Percentiles rank a stretch among this genome's conserved stretches.
Evolutionary conservation across 371 early-diverging fungal genomes (phyloP).

Genomic region (Batkoa obscura): DNA sequence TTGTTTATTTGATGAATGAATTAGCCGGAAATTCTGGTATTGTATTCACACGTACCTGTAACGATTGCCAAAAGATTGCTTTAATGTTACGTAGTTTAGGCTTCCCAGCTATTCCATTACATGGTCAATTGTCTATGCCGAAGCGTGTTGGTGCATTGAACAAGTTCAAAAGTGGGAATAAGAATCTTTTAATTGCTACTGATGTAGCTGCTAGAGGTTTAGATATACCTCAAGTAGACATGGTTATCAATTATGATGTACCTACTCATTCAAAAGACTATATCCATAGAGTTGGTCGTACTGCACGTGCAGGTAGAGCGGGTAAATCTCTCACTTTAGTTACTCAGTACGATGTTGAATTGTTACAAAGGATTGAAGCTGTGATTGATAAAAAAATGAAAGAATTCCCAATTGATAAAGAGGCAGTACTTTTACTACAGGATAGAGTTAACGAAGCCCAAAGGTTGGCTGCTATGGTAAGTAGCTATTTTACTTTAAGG

Average conservation of each 20-base stretch:
- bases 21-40: constrained; percentile 78
- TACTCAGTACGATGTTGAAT: constrained; percentile 92
- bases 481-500: not conserved
- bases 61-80: constrained; percentile 64
- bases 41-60: constrained; percentile 78
- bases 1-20: constrained; percentile 82
- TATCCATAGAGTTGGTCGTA: constrained; percentile 96
- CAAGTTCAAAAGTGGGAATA: constrained; percentile 76
- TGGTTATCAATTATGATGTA: constrained; percentile 88
- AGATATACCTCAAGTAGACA: constrained; percentile 84
- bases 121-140: constrained; percentile 83
- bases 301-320: constrained; percentile 85
- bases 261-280: constrained; percentile 79
- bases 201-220: constrained; percentile 91
- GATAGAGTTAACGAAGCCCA: constrained; percentile 87
- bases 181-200: constrained; percentile 85
- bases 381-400: constrained; percentile 70
- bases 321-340: constrained; percentile 70
- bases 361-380: constrained; percentile 83
- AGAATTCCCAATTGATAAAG: constrained; percentile 62
- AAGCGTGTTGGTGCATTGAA: constrained; percentile 77
- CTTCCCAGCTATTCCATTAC: constrained; percentile 80
- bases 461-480: constrained; percentile 38
- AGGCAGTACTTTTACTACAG: constrained; percentile 69
- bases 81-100: constrained; percentile 75